Base-by-base conservation (phyloP, 2,329 filamentous ascomycete genomes). In the Colletotrichum cordylinicola region DNA sequence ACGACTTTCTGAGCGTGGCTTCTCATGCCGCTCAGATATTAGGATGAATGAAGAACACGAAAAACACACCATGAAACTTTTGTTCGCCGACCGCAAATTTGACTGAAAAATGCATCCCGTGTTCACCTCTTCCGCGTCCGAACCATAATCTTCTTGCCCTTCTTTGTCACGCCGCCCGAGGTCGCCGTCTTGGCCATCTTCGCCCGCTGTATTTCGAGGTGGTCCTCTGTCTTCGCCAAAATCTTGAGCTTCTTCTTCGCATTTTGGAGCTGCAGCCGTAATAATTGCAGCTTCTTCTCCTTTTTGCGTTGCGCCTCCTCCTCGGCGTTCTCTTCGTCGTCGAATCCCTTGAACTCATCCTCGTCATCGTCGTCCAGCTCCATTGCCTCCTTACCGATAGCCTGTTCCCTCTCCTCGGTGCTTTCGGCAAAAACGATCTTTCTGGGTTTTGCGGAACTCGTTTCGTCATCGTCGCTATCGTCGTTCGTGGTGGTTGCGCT, bases 101-200 rank as follows among this genome's bases (percentile, higher is more conserved):
- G 55, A 67, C 15, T 58, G n/a, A 35, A 58, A 33, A 13, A 21
- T 15, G 24, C 24, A 31, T n/a, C 24, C 21, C 55, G 8, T 39
- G 6, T 67, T 76, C 58, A 92, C 81, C 90, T 87, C 87, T 93
- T 93, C 78, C 92, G 87, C 82, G 91, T 87, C 77, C 90, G 88
- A 71, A 93, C 87, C 86, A 91, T 92, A 77, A 92, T 89, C 85
- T 91, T 93, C 83, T 89, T 89, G 29, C 92, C 91, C 52, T 86
- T 86, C 81, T 91, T 91, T 33, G 90, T 92, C n/a, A 87, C 80
- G 16, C 91, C 90, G 48, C 90, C 90, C 8, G 89, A 88, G 3
- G 91, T 93, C 10, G 89, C 86, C 78, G 91, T 92, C 86, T 93
- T 93, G 43, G 90, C 91, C 91, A 93, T 93, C 82, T 89, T 90